Evolutionary conservation across 441 rosid species (phyloP).

Genomic region (Aleurites moluccanus): DNA sequence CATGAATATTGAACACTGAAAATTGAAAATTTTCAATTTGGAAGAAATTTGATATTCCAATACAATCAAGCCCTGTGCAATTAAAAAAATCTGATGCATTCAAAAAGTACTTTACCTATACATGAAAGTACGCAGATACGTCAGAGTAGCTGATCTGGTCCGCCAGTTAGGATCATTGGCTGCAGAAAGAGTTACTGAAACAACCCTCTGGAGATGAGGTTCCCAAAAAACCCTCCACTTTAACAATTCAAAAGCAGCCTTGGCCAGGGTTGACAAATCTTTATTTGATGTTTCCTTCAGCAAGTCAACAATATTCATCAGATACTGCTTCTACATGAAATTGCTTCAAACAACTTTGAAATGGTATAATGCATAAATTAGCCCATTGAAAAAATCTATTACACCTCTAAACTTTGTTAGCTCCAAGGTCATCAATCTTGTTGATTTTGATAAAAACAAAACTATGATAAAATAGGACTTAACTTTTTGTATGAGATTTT

Average conservation of each 20-base stretch:
- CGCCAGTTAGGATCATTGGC: constrained; percentile 92
- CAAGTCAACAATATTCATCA: constrained; percentile 26
- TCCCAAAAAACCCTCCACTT: constrained; percentile 90
- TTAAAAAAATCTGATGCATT: neutral
- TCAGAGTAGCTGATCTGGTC: constrained; percentile 90
- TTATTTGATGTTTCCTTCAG: constrained; percentile 94
- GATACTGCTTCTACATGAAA: constrained; percentile 17
- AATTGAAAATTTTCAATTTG: neutral
- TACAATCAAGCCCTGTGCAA: neutral
- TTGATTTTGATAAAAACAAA: no score
- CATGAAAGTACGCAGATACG: constrained; percentile 94
- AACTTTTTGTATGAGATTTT: no score
- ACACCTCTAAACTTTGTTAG: no score
- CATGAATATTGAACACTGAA: neutral
- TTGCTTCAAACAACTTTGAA: constrained; percentile 15
- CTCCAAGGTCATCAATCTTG: no score
- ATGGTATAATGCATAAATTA: no score
- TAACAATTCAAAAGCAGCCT: constrained; percentile 91
- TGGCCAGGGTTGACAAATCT: constrained; percentile 93
- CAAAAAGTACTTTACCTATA: constrained; percentile 59
- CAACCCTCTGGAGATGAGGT: constrained; percentile 78
- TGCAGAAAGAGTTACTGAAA: constrained; percentile 67
- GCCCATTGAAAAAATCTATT: no score
- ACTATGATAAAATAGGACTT: no score
- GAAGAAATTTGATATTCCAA: neutral